A percentile compares a stretch with the other conserved stretches of the same genome.
These are phyloP conservation scores for Pestalotiopsis sp. DNA, from an alignment of 2,329 filamentous ascomycete genomes.

Conservation along the genomic window DNA sequence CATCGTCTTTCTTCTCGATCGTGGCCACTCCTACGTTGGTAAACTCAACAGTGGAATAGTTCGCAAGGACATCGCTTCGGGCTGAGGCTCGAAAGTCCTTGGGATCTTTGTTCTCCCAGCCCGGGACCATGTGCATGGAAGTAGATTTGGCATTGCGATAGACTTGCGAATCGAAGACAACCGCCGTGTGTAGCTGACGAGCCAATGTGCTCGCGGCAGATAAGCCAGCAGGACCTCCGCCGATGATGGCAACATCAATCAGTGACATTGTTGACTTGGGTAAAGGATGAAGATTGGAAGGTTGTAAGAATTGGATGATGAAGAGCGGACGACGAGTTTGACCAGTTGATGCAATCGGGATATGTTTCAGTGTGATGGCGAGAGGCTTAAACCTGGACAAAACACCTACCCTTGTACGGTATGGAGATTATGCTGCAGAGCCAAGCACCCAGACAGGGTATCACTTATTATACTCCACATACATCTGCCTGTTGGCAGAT, in stretches of 20 bases:
- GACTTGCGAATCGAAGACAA: background rate
- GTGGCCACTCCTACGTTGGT: background rate
- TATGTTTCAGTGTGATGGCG: too few species aligned
- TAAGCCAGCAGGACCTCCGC: constrained; percentile 12
- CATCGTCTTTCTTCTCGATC: constrained; percentile 5
- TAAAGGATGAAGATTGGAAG: background rate
- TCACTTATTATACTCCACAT: too few species aligned
- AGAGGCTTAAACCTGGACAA: too few species aligned
- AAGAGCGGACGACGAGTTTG: background rate
- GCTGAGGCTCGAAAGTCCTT: background rate
- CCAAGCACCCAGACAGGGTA: background rate
- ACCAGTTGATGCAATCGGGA: too few species aligned
- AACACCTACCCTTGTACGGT: too few species aligned
- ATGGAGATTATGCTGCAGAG: background rate
- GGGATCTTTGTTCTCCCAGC: constrained; percentile 6
- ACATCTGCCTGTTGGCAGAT: too few species aligned
- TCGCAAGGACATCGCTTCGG: background rate
- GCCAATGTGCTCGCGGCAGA: background rate
- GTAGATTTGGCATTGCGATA: constrained; percentile 5
- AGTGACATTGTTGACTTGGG: background rate
- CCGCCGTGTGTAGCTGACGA: constrained; percentile 3
- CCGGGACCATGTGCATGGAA: constrained; percentile 5
- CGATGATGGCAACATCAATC: constrained; percentile 9
- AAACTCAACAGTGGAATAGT: background rate
- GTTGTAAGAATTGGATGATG: background rate